Evolutionary conservation across 495 filamentous ascomycete genomes (phyloP), one percentile per base, ranked within the genome.

Genomic region (Hypomontagnella monticulosa): DNA sequence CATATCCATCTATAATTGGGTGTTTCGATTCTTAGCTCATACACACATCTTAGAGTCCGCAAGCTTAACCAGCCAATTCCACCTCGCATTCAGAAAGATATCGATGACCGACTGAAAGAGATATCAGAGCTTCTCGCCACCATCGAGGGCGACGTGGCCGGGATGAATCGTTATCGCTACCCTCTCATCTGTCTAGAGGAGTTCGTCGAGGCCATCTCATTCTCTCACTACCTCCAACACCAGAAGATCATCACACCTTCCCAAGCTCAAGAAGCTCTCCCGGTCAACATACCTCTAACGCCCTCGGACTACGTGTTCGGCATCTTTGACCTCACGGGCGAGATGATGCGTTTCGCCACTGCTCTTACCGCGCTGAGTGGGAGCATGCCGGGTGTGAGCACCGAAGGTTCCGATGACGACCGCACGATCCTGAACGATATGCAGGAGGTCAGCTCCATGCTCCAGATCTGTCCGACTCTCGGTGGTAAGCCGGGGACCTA

Each of bases 281-380:
- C 84, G 0, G 71, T 70, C 0, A 80, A 79, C 6, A 80, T 97
- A 38, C 69, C 76, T 11, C 73, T 91, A n/a, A 91, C 91, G 4
- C 82, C 86, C 20, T 88, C 93, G 7, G 95, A 99, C 74, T 98
- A 97, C 72, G 68, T 97, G 20, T 89, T 96, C 61, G 95, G 96
- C 4, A 78, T 99, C 6, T 97, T 97, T 67, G 95, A 99, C 75
- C 81, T 97, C 47, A 89, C 90, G 0, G 95, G 95, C 8, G 95
- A 99, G 76, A 83, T 98, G 78, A 99, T 99, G 95, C 84, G 93
- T 27, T 97, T 96, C 76, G 93, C 91, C 0, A 94, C 97, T 32
- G 92, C 91, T 12, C 83, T 85, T 15, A 89, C 92, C 69, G 90
- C 90, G 0, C 86, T 89, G 14, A 81, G 71, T 46, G 88, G 88